Evolutionary conservation across 768 basidiomycete genomes (phyloP), one percentile per base, ranked within the genome.

Genomic region (Plicaturopsis crispa): DNA sequence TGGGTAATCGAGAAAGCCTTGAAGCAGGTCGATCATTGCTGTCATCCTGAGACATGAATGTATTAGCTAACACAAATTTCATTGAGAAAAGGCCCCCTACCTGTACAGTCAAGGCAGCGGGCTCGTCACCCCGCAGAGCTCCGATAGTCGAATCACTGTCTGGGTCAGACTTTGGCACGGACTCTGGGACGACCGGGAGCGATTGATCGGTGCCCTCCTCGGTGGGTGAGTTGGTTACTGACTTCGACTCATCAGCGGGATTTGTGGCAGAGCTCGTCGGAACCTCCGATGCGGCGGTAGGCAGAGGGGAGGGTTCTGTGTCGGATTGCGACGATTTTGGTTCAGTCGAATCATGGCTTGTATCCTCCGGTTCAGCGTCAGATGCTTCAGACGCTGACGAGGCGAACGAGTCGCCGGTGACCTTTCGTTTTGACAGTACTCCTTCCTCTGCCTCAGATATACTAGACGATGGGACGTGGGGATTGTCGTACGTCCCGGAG

Each of bases 91-190:
- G n/a, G n/a, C n/a, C 22, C 47, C 60, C 35, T 35, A 67, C 69
- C 44, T 50, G 48, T 36, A 51, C 51, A 6, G 52, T 30, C 12
- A 43, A 41, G 14, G 8, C 10, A 28, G 8, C 26, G 26, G 26
- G 14, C 26, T 8, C 26, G 26, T 28, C 26, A 8, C 14, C 26
- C 26, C 26, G 26, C 8, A 14, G 10, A 3, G 78, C 84, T 16
- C 78, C 85, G 35, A 91, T 88, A 1, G 88, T 91, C 12, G 85
- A 88, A 52, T 91, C 88, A 48, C 83, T 89, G 31, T 88, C 88
- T 3, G 72, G 65, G 46, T 84, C 87, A 11, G 78, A 72, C 47
- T 70, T 78, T 34, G 43, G 18, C 8, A 14, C 10, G 14, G 26
- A 14, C 12, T 35, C n/a, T n/a, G n/a, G n/a, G n/a, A n/a, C n/a